phyloP scores from a whole-genome alignment of 169 alveolate species.

The Plasmodium malariae region DNA sequence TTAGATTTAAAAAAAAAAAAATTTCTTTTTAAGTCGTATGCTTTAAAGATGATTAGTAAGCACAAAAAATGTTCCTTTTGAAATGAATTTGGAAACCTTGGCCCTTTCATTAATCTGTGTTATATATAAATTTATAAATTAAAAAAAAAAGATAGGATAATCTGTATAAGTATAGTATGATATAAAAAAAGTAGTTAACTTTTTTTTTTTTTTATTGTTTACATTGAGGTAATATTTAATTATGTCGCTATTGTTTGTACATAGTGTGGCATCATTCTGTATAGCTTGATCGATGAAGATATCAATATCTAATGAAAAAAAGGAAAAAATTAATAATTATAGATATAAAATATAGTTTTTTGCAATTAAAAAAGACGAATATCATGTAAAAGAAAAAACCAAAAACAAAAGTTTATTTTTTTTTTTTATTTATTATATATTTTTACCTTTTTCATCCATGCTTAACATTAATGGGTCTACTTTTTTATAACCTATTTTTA shows the following conservation, averaged over 20 bases:
- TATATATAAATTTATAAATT: not conserved
- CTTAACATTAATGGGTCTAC: slow-evolving; percentile 20
- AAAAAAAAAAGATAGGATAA: not conserved
- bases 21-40: not conserved
- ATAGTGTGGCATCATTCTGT: slow-evolving; percentile 42
- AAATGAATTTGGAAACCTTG: slow-evolving; percentile 68
- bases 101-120: slow-evolving; percentile 55
- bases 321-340: not conserved
- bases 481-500: slow-evolving; percentile 53
- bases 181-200: not conserved
- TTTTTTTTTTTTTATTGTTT: slow-evolving; percentile 8
- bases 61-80: slow-evolving; percentile 70
- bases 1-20: slow-evolving; percentile 15
- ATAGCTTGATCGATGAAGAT: slow-evolving; percentile 27
- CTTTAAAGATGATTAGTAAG: slow-evolving; percentile 46
- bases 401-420: not conserved
- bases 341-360: too few species aligned
- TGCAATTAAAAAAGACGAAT: not conserved
- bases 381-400: not conserved
- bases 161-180: not conserved
- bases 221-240: slow-evolving; percentile 58
- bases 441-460: slow-evolving; percentile 68
- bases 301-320: slow-evolving; percentile 31
- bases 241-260: slow-evolving; percentile 64
- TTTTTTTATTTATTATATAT: slow-evolving; percentile 12